These are phyloP conservation scores for Gossypium schwendimanii DNA, from an alignment of 441 rosid genomes.

Conservation along the genomic window DNA sequence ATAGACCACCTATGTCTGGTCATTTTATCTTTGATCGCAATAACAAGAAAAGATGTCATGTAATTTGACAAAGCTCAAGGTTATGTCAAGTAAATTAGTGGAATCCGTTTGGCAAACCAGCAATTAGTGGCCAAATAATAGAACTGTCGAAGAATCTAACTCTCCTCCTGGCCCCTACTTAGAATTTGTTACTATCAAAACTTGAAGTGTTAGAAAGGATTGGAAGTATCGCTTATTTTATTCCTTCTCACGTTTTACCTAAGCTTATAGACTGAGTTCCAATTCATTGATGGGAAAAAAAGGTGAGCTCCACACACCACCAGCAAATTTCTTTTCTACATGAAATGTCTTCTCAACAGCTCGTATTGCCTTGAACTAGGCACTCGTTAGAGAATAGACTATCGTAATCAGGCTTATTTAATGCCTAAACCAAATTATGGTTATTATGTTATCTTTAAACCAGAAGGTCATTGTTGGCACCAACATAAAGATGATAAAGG, in stretches of 20 bases:
- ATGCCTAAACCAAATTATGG: not conserved
- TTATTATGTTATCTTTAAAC: not conserved
- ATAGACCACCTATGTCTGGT: not conserved
- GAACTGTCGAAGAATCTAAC: not conserved
- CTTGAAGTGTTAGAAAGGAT: not conserved
- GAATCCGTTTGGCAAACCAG: not conserved
- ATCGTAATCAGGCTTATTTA: not conserved
- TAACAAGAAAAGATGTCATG: not conserved
- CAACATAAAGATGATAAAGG: not conserved
- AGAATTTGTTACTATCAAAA: not conserved
- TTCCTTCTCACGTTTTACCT: not conserved
- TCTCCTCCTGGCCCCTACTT: not conserved
- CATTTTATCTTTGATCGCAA: not conserved
- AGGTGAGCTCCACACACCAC: not conserved
- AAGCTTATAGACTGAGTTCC: not conserved
- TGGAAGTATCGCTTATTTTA: not conserved
- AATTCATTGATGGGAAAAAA: not conserved
- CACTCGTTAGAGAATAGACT: not conserved
- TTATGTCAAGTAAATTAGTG: not conserved
- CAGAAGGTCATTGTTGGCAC: not conserved
- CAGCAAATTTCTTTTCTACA: not conserved
- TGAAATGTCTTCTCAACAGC: not conserved
- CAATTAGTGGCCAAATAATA: not conserved
- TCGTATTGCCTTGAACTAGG: not conserved
- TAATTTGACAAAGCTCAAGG: not conserved